Percentiles rank a stretch among this genome's conserved stretches.
Evolutionary conservation across 2,329 filamentous ascomycete genomes (phyloP).

Genomic region (Cercospora brassicicola): DNA sequence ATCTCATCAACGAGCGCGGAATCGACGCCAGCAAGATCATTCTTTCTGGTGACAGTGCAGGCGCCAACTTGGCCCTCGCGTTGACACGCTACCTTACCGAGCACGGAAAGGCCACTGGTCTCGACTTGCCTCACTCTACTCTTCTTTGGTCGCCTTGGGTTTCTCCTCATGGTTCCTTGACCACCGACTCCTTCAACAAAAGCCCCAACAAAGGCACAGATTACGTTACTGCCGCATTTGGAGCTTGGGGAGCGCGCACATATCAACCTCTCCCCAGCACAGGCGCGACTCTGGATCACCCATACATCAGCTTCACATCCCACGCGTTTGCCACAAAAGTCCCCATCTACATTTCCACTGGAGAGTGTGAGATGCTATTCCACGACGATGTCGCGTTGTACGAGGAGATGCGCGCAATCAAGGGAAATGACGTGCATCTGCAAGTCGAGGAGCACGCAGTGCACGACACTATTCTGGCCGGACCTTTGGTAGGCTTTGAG

Average conservation of each 20-base stretch:
- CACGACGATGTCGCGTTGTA: constrained; percentile 44
- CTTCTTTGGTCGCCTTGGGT: constrained; percentile 50
- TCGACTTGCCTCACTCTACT: constrained; percentile 42
- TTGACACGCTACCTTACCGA: constrained; percentile 51
- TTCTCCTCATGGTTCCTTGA: constrained; percentile 38
- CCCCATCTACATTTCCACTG: constrained; percentile 47
- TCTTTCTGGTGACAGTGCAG: constrained; percentile 53
- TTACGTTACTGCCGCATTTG: constrained; percentile 44
- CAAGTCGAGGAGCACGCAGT: constrained; percentile 45
- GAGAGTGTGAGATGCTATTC: constrained; percentile 46
- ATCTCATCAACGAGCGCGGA: constrained; percentile 45
- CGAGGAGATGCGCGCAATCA: constrained; percentile 40
- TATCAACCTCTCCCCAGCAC: constrained; percentile 36
- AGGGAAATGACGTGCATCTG: constrained; percentile 46
- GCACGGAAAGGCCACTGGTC: constrained; percentile 38
- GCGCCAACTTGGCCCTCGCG: constrained; percentile 49
- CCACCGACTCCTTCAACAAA: constrained; percentile 29
- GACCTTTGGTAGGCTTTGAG: constrained; percentile 46
- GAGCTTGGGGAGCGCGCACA: constrained; percentile 45
- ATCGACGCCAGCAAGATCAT: constrained; percentile 47
- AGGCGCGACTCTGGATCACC: constrained; percentile 32
- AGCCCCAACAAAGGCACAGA: constrained; percentile 45
- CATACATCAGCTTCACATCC: constrained; percentile 44
- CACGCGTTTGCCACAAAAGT: constrained; percentile 43
- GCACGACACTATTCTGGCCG: constrained; percentile 51